phyloP scores from a whole-genome alignment of 164 flowering plant species.

The Tetracentron sinense region DNA sequence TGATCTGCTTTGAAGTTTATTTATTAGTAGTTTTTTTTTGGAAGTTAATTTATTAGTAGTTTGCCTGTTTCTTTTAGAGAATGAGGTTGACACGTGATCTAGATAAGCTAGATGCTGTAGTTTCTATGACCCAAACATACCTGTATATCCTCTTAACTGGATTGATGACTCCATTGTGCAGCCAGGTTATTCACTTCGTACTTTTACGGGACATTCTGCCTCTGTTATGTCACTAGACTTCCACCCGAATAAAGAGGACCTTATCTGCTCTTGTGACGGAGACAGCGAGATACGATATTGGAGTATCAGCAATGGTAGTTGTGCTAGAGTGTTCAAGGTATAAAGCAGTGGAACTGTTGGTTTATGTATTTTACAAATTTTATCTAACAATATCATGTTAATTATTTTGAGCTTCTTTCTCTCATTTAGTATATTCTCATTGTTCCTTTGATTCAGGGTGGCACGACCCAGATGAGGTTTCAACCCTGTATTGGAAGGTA shows the following conservation, averaged over 20 bases:
- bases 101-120: no score
- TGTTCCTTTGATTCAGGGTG: slow-evolving; percentile 41
- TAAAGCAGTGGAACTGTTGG: background rate
- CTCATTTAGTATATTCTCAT: background rate
- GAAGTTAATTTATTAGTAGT: no score
- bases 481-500: slow-evolving; percentile 61
- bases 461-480: slow-evolving; percentile 58
- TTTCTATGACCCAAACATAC: no score
- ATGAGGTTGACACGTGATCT: no score
- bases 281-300: slow-evolving; percentile 74
- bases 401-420: no score
- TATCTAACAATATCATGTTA: no score
- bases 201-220: slow-evolving; percentile 63
- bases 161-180: slow-evolving; percentile 30
- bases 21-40: no score
- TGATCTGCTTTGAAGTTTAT: no score
- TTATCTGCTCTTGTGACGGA: slow-evolving; percentile 72
- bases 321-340: slow-evolving; percentile 64
- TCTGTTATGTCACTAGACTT: slow-evolving; percentile 72
- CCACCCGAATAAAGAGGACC: slow-evolving; percentile 75
- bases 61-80: no score
- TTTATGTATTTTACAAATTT: background rate
- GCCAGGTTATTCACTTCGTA: slow-evolving; percentile 69
- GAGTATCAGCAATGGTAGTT: slow-evolving; percentile 73
- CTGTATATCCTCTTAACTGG: no score